Base-by-base conservation (phyloP, 2,329 filamentous ascomycete genomes). In the Cladosporium velox region DNA sequence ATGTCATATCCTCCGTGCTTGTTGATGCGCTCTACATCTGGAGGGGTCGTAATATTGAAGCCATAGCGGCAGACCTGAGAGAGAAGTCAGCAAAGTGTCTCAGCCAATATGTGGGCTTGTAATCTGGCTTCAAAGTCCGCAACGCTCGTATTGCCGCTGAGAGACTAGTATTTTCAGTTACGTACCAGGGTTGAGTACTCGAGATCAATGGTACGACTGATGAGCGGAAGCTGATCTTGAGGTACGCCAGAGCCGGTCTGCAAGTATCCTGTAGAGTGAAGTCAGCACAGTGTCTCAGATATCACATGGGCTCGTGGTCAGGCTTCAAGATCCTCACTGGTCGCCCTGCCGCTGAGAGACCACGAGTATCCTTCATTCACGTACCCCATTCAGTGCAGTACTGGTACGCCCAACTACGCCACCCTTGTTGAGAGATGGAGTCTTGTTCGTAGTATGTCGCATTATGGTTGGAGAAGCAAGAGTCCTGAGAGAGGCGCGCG, bases 221-320 rank as follows among this genome's bases (percentile, higher is more conserved):
- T 82, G 6, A 96, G 77, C 0, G 92, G 89, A 1, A 89, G 83
- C 64, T 88, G 84, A 66, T 86, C 80, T 0, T 79, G 72, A 0
- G 91, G 91, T 0, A 88, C 87, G 30, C 88, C 86, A 4, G 87
- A 88, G 58, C 92, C 91, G 0, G 90, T 92, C 70, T 89, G 86
- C 59, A 93, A 86, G 78, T 87, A 95, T 11, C 91, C 24, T 24
- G 24, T 24, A 24, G 24, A 24, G 24, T 24, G 24, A 24, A 24
- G 24, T 24, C 24, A 24, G 24, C 24, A 24, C 24, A 24, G 24
- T 24, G 24, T 24, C 24, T 24, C 24, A 24, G 24, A 24, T 24
- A 24, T 24, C 24, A 24, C 24, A 24, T 24, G 24, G 24, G 24
- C 24, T 24, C 24, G 2, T 24, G 24, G 24, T 24, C 24, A 24